Conservation (phyloP, 805 yeast species). For the Lipomyces japonicus region DNA sequence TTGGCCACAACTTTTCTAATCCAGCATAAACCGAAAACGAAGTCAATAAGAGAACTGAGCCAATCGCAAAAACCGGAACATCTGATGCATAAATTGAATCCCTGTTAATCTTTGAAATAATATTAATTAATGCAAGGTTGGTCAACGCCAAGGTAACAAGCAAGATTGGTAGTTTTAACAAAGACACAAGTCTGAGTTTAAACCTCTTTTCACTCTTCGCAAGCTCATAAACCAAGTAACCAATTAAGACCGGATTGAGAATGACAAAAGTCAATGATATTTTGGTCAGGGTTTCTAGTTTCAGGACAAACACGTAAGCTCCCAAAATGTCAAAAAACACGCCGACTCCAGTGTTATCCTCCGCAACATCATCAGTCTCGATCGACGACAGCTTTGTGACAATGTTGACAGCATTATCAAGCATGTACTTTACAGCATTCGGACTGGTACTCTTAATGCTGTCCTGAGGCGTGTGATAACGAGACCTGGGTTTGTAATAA, state of each 20-base stretch:
- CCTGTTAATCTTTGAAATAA: slow-evolving; percentile 6
- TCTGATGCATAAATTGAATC: slow-evolving; percentile 20
- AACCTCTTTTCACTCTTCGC: background rate
- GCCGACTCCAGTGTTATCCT: slow-evolving; percentile 6
- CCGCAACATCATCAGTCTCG: background rate
- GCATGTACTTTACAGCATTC: slow-evolving; percentile 14
- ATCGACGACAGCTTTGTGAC: slow-evolving; percentile 4
- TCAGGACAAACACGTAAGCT: slow-evolving; percentile 1
- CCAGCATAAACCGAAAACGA: slow-evolving; percentile 1
- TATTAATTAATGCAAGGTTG: slow-evolving; percentile 1
- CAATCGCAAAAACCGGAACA: slow-evolving; percentile 13
- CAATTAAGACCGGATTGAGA: slow-evolving; percentile 12
- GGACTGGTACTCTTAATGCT: slow-evolving; percentile 41
- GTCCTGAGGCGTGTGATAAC: slow-evolving; percentile 77
- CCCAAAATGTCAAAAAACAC: slow-evolving; percentile 18
- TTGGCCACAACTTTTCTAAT: slow-evolving; percentile 6
- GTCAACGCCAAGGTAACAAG: slow-evolving; percentile 4
- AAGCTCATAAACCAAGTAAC: slow-evolving; percentile 4
- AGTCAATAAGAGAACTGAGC: background rate
- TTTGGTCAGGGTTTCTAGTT: slow-evolving; percentile 2
- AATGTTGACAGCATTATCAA: slow-evolving; percentile 6
- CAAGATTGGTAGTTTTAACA: slow-evolving; percentile 16
- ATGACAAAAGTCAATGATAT: slow-evolving; percentile 5
- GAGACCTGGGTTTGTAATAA: slow-evolving; percentile 75
- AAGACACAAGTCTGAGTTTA: slow-evolving; percentile 4